These are phyloP conservation scores for Lyophyllum atratum DNA, from an alignment of 768 basidiomycete genomes.

Conservation along the genomic window DNA sequence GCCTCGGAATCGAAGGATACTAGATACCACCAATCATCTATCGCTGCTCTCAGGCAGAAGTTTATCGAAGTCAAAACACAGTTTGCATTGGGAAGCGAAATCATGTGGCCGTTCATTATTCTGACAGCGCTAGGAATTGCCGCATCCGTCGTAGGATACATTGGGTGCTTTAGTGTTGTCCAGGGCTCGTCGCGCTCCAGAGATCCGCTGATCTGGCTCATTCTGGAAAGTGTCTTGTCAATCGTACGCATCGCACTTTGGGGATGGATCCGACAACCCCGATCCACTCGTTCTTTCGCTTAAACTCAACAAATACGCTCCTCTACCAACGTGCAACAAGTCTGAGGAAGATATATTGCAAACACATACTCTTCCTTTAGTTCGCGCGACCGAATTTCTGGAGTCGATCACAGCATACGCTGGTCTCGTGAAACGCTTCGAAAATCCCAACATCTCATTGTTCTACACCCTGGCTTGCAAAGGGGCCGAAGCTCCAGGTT, in stretches of 20 bases:
- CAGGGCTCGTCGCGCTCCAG: not conserved
- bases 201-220: not conserved
- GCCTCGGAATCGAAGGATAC: no score
- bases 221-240: not conserved
- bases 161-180: constrained; percentile 18
- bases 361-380: not conserved
- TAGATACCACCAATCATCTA: not conserved
- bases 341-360: not conserved
- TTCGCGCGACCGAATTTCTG: constrained; percentile 9
- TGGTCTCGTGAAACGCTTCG: constrained; percentile 7
- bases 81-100: not conserved
- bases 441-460: constrained; percentile 3
- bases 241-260: not conserved
- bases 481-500: not conserved
- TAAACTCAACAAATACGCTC: not conserved
- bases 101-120: not conserved
- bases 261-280: not conserved
- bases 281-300: not conserved
- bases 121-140: constrained; percentile 4
- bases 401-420: constrained; percentile 9
- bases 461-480: constrained; percentile 12
- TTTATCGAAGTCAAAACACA: not conserved
- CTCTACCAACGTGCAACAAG: not conserved
- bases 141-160: constrained; percentile 12
- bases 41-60: not conserved